Base-by-base conservation (phyloP, 2,329 filamentous ascomycete species). In the Lachnellula willkommii region DNA sequence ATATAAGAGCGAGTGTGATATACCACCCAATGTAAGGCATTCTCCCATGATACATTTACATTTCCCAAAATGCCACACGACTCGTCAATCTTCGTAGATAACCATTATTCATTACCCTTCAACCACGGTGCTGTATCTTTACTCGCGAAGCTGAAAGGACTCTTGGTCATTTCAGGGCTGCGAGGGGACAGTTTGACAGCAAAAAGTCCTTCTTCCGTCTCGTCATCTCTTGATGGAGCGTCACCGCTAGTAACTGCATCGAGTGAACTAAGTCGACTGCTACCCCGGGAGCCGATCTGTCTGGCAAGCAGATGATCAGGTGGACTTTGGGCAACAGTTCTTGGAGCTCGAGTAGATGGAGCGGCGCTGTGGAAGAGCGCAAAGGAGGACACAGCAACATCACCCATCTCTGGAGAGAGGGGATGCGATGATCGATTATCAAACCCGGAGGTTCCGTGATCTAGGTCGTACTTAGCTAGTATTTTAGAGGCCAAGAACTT, bases 161-260 rank as follows among this genome's bases (percentile, higher is more conserved):
- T 92, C 64, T 85, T 89, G 52, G 85, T 84, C 77, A 94, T 90
- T 63, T 95, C 90, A 0, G 91, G 91, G 65, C 89, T 92, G 50
- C 91, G 79, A 1, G 91, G 91, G 66, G 89, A 93, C 74, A 96
- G 83, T 1, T 90, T 90, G 52, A 95, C 79, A 0, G 90, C 91
- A 68, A 96, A 96, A 2, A 96, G 77, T 42, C 89, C 92, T 56
- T 95, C 90, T 62, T 90, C 87, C 0, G 79, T 81, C 42, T 86
- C 82, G 56, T 62, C 69, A 57, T 72, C 70, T 61, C 61, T 67
- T 50, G 67, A 60, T 17, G 69, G 62, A n/a, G 72, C 56, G 1
- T 64, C 32, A 65, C 67, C 60, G 70, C 68, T 22, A 67, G 70
- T 69, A 66, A 66, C 66, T 62, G 50, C 68, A 50, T 71, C 71